Conservation (phyloP, 1,284 basidiomycete genomes). For the Ustilago cynodontis region DNA sequence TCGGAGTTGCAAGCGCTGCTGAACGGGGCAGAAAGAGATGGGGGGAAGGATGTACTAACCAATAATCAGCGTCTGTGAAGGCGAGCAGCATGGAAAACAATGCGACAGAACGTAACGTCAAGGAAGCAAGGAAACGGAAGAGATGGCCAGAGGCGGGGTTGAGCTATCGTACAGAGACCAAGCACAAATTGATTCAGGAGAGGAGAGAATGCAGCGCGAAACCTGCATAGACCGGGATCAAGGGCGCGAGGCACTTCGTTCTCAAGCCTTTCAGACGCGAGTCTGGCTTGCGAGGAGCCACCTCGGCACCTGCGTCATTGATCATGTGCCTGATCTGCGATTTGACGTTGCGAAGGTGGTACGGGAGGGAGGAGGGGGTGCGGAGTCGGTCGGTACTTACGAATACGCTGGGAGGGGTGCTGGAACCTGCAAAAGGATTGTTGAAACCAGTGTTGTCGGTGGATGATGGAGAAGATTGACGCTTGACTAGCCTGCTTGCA, state of each 20-base stretch:
- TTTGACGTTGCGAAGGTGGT: not conserved
- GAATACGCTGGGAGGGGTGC: slow-evolving; percentile 61
- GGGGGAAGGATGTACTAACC: slow-evolving; percentile 54
- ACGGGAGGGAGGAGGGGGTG: not conserved
- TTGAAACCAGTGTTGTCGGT: slow-evolving; percentile 17
- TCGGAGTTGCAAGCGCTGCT: slow-evolving; percentile 9
- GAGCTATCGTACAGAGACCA: slow-evolving; percentile 15
- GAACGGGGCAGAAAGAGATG: slow-evolving; percentile 11
- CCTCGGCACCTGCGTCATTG: not conserved
- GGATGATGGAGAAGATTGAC: slow-evolving; percentile 29
- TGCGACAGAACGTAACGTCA: not conserved
- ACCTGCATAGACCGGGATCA: not conserved
- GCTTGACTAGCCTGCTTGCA: slow-evolving; percentile 24
- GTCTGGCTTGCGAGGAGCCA: not conserved
- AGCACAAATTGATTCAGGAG: not conserved
- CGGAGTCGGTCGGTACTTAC: slow-evolving; percentile 41
- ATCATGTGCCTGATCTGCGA: not conserved
- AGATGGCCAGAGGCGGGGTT: slow-evolving; percentile 12
- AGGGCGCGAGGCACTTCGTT: not conserved
- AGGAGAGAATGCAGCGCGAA: not conserved
- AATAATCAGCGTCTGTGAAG: slow-evolving; percentile 58
- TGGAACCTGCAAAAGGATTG: slow-evolving; percentile 29
- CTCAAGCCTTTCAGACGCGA: not conserved
- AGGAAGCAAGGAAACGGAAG: not conserved
- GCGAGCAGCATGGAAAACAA: not conserved